Evolutionary conservation across 176 grass and related monocot species (phyloP), one percentile per base, ranked within the genome.

Genomic region (Leersia perrieri): DNA sequence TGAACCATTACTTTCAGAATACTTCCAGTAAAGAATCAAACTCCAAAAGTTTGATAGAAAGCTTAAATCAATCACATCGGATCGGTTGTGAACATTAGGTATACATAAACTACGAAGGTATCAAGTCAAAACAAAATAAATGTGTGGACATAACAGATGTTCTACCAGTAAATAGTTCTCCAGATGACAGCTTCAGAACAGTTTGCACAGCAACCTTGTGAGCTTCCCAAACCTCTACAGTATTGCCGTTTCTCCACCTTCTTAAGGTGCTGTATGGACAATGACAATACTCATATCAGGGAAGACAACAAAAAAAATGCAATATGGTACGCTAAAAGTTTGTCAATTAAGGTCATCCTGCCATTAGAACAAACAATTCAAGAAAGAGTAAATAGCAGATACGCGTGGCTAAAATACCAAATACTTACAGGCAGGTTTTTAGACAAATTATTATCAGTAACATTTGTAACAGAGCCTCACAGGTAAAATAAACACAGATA

Each of bases 181-280:
- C 96, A 35, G 90, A 81, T 1, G 90, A 81, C 7, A 98, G 78
- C 78, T 95, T 95, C 62, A 93, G 18, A 85, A 98, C 82, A 79
- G 96, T 84, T 84, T 98, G 96, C 78, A 98, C 86, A 30, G 92
- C 90, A 55, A 95, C 88, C 53, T 95, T 95, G 65, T 98, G 96
- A 26, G 96, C 96, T 86, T 98, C 92, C 96, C 92, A 98, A 67
- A 91, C 85, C 84, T 98, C 96, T 77, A 98, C 40, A 33, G 84
- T 86, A 26, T 85, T 91, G 41, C 90, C 87, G 70, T 95, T 87
- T 68, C 92, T 91, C 96, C 96, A 99, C 45, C 90, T 79, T 73
- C 90, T 90, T 74, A 99, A 77, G 71, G 90, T 95, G 88, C 96
- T 99, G 77, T 42, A 91, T 76, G 40, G 30, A 81, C 35, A 51